These are phyloP conservation scores for Collybiopsis luxurians DNA, from an alignment of 768 basidiomycete species.

Conservation along the genomic window DNA sequence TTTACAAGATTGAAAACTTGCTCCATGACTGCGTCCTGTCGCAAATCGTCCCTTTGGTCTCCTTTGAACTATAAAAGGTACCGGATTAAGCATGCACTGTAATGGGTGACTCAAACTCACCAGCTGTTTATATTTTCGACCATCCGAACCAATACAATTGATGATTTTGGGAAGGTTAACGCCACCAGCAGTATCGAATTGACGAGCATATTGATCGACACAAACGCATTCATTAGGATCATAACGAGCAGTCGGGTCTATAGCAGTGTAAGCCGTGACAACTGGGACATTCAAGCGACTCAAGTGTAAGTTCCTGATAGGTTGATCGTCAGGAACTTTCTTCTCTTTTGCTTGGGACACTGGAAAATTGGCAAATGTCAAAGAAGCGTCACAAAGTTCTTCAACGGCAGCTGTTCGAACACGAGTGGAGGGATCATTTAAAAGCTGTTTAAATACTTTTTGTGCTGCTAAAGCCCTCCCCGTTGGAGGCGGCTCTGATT, in stretches of 20 bases:
- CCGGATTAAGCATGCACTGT: neutral
- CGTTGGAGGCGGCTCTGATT: constrained; percentile 16
- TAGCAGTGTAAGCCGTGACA: constrained; percentile 64
- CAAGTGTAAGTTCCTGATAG: constrained; percentile 41
- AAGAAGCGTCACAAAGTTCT: constrained; percentile 57
- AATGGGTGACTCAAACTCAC: constrained; percentile 42
- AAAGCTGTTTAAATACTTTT: constrained; percentile 55
- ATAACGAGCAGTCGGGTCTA: constrained; percentile 73
- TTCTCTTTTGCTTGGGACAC: constrained; percentile 28
- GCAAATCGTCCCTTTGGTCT: constrained; percentile 83
- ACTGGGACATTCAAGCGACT: constrained; percentile 72
- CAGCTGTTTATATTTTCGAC: constrained; percentile 69
- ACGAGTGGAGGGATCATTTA: constrained; percentile 32
- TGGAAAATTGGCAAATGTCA: constrained; percentile 70
- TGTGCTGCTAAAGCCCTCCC: constrained; percentile 60
- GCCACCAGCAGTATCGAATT: constrained; percentile 72
- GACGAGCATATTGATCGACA: constrained; percentile 58
- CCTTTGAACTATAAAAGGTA: constrained; percentile 74
- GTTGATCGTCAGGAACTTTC: constrained; percentile 42
- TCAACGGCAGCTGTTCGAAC: constrained; percentile 53
- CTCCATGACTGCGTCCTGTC: constrained; percentile 99
- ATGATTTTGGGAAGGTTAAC: constrained; percentile 81
- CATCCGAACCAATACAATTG: constrained; percentile 65
- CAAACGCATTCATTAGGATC: constrained; percentile 52
- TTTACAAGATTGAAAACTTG: constrained; percentile 95